Percentiles rank a stretch among this genome's conserved stretches.
phyloP scores from a whole-genome alignment of 1,139 yeast species.

The Geotrichum aggregatum region DNA sequence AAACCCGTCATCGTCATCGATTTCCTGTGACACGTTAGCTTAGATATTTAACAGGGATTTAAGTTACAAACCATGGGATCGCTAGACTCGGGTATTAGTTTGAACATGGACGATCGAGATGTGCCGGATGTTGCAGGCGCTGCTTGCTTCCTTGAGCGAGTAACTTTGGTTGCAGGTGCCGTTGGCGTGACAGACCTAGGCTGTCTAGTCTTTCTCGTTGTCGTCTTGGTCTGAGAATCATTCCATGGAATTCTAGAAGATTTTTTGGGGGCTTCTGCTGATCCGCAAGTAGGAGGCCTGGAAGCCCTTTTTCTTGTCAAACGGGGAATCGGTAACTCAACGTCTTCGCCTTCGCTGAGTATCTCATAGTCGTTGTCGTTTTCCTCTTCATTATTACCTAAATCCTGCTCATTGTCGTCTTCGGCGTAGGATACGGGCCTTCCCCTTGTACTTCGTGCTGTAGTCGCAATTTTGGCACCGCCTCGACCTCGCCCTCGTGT shows the following conservation, averaged over 20 bases:
- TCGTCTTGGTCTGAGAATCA: too few relatives aligned
- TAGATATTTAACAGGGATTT: not conserved
- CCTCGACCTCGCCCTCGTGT: constrained; percentile 4
- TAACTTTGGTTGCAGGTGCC: not conserved
- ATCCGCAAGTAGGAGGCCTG: not conserved
- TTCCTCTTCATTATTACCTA: not conserved
- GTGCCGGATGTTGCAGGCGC: not conserved
- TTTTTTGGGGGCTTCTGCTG: not conserved
- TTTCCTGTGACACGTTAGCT: constrained; percentile 6
- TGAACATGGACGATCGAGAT: not conserved
- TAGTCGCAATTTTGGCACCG: not conserved
- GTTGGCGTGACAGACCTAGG: constrained; percentile 1
- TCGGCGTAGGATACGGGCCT: constrained; percentile 3
- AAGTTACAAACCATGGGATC: constrained; percentile 13
- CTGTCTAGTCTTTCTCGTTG: not conserved
- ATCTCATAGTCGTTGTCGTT: constrained; percentile 8
- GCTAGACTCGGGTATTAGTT: not conserved
- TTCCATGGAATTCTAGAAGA: constrained; percentile 11
- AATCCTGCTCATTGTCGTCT: not conserved
- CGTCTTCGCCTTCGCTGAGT: constrained; percentile 1
- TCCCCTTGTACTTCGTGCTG: not conserved
- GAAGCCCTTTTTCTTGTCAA: constrained; percentile 8
- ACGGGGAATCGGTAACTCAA: not conserved
- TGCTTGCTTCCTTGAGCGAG: not conserved
- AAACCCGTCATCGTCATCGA: constrained; percentile 15